Conservation (phyloP, 192 early-diverging fungal genomes). For the Mortierella alpina region DNA sequence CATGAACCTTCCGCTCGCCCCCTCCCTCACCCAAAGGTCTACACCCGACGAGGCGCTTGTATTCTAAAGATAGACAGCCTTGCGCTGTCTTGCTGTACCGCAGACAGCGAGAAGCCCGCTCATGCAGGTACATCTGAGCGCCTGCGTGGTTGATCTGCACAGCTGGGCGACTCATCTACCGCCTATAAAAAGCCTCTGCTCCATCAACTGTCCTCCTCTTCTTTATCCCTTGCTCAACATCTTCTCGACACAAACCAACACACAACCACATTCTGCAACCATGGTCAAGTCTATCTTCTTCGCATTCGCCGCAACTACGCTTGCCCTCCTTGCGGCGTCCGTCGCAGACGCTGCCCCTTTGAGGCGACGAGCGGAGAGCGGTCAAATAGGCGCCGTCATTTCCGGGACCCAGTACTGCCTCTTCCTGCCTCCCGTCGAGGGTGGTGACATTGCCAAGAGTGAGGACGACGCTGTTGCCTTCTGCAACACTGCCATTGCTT, state of each 20-base stretch:
- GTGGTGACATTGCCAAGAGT: constrained; percentile 39
- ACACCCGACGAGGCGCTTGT: neutral
- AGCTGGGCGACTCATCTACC: neutral
- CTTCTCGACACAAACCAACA: neutral
- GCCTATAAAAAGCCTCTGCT: neutral
- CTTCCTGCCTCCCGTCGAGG: constrained; percentile 43
- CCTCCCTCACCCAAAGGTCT: neutral
- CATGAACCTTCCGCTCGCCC: too few species aligned
- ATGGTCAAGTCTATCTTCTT: constrained; percentile 19
- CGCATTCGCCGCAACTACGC: constrained; percentile 2
- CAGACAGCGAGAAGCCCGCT: neutral
- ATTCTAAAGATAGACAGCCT: neutral
- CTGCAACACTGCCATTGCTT: constrained; percentile 45
- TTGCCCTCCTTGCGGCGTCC: neutral
- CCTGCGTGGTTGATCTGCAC: neutral
- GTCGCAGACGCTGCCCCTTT: constrained; percentile 7
- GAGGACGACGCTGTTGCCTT: constrained; percentile 52
- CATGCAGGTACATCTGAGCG: neutral
- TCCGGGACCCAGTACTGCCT: constrained; percentile 15
- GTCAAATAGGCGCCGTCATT: constrained; percentile 12
- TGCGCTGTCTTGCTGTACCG: too few species aligned
- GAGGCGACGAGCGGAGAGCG: neutral
- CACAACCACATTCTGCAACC: constrained; percentile 4
- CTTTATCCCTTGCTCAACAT: neutral
- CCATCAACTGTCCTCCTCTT: neutral